Percentiles rank a stretch among this genome's conserved stretches.
Conservation (phyloP, 768 basidiomycete genomes). For the Termitomyces sp. region DNA sequence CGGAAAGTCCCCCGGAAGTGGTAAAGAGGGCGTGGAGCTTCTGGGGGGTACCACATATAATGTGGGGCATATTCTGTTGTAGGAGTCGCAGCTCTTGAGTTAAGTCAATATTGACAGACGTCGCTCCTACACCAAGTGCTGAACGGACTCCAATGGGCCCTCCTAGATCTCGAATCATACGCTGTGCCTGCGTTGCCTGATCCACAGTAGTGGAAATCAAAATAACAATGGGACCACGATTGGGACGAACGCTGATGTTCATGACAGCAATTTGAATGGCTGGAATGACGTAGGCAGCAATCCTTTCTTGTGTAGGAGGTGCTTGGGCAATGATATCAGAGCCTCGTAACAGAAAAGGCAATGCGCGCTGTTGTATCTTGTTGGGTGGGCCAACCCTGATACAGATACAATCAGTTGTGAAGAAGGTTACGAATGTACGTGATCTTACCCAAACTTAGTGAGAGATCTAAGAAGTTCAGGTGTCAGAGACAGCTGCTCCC, state of each 20-base stretch:
- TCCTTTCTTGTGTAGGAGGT: constrained; percentile 96
- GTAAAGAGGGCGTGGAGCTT: constrained; percentile 92
- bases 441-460: constrained; percentile 85
- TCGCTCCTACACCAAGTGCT: constrained; percentile 80
- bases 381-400: constrained; percentile 92
- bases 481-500: constrained; percentile 87
- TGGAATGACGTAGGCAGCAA: constrained; percentile 94
- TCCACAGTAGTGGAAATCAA: constrained; percentile 98
- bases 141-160: constrained; percentile 89
- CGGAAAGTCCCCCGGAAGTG: constrained; percentile 65
- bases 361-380: constrained; percentile 95
- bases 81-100: constrained; percentile 76
- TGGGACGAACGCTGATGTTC: constrained; percentile 47
- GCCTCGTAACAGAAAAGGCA: constrained; percentile 91
- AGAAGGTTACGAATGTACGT: not conserved
- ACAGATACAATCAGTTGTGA: constrained; percentile 4
- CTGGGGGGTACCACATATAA: constrained; percentile 96
- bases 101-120: constrained; percentile 55
- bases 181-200: constrained; percentile 95
- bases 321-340: constrained; percentile 98
- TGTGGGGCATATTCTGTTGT: constrained; percentile 89
- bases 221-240: constrained; percentile 80
- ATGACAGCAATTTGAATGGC: constrained; percentile 79
- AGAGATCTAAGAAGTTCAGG: constrained; percentile 86
- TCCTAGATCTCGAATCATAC: constrained; percentile 92